phyloP scores from a whole-genome alignment of 768 basidiomycete species.

The Boletus reticuloceps region DNA sequence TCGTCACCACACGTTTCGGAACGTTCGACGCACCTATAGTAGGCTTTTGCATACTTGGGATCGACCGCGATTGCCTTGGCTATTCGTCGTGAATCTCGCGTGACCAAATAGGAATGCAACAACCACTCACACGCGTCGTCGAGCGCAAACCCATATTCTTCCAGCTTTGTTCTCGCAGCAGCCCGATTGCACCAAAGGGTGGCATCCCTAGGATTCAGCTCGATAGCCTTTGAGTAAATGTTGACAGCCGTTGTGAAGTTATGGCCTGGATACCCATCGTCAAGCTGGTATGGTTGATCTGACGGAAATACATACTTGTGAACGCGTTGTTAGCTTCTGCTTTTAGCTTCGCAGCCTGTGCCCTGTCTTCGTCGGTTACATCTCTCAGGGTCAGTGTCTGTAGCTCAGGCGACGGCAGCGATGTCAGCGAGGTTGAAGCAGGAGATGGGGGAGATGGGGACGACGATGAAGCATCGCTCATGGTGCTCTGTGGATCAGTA shows the following conservation, averaged over 20 bases:
- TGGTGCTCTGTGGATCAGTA: constrained; percentile 9
- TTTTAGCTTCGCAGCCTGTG: constrained; percentile 71
- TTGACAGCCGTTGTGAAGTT: constrained; percentile 74
- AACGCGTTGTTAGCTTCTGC: constrained; percentile 89
- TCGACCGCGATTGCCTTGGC: constrained; percentile 86
- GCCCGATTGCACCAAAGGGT: constrained; percentile 96
- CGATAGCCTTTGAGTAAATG: constrained; percentile 82
- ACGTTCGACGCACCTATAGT: constrained; percentile 58
- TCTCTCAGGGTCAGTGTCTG: constrained; percentile 49
- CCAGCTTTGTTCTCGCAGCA: constrained; percentile 86
- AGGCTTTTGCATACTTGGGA: constrained; percentile 87
- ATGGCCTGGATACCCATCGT: constrained; percentile 45
- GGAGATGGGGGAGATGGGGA: constrained; percentile 41
- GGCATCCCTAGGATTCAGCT: constrained; percentile 82
- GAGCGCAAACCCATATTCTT: constrained; percentile 92
- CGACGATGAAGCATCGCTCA: constrained; percentile 23
- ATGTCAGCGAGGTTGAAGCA: constrained; percentile 52
- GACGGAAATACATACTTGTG: constrained; percentile 39
- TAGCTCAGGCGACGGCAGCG: constrained; percentile 58
- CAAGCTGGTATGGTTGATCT: background rate
- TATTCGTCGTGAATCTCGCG: constrained; percentile 31
- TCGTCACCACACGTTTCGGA: background rate
- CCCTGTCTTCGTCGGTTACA: constrained; percentile 69
- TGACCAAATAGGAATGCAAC: constrained; percentile 2
- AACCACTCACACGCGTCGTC: constrained; percentile 72